Evolutionary conservation across 306 rosid species (phyloP).

Genomic region (Sechiopsis laciniata): DNA sequence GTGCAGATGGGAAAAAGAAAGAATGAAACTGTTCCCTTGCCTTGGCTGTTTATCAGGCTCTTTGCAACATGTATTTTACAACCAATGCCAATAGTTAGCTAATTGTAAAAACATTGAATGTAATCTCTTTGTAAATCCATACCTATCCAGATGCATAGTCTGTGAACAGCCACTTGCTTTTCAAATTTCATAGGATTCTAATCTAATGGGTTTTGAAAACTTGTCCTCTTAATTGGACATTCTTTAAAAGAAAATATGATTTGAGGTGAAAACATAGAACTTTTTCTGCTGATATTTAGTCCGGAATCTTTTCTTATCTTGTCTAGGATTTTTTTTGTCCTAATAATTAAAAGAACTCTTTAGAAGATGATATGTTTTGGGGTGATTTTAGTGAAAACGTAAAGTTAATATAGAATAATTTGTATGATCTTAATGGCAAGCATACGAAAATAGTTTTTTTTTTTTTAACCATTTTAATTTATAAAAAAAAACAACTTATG

Average conservation of each 20-base stretch:
- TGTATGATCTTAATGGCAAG: no score
- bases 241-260: background rate
- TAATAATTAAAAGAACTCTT: no score
- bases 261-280: background rate
- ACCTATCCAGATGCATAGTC: background rate
- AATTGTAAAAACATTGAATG: background rate
- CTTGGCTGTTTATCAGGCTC: background rate
- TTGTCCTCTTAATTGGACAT: background rate
- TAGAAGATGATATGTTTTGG: no score
- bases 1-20: background rate
- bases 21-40: background rate
- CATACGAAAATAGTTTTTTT: no score
- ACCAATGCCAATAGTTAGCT: background rate
- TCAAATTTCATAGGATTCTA: background rate
- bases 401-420: no score
- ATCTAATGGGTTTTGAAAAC: background rate
- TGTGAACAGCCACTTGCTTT: background rate
- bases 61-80: conserved; percentile 7
- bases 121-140: conserved; percentile 10
- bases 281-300: no score
- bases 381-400: no score
- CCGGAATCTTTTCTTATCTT: no score
- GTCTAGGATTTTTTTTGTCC: no score
- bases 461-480: no score
- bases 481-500: no score